These are phyloP conservation scores for Paracorniculantispora psalliotae DNA, from an alignment of 2,329 filamentous ascomycete genomes.

Conservation along the genomic window DNA sequence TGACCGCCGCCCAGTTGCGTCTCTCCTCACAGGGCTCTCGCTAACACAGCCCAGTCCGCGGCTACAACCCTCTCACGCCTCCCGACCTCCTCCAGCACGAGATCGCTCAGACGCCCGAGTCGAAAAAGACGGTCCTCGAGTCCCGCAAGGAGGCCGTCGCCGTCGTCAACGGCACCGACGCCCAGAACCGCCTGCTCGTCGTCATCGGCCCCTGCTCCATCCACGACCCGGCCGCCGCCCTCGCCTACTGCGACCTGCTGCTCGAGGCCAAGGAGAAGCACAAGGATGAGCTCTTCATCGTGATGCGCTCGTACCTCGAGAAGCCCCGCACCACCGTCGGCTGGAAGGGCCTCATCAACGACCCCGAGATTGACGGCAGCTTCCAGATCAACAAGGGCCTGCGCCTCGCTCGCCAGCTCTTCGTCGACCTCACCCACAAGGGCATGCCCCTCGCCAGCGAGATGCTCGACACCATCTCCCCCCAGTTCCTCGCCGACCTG, in stretches of 20 bases:
- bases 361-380: conserved; percentile 93
- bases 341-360: conserved; percentile 99
- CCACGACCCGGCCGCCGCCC: conserved; percentile 82
- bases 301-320: conserved; percentile 99
- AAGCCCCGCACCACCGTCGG: conserved; percentile 97
- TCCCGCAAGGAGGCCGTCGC: conserved; percentile 64
- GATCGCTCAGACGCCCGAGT: conserved; percentile 63
- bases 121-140: conserved; percentile 64
- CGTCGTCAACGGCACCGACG: conserved; percentile 73
- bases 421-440: conserved; percentile 77
- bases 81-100: conserved; percentile 83
- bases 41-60: conserved; percentile 61
- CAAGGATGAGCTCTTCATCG: conserved; percentile 76
- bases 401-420: conserved; percentile 85
- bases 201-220: conserved; percentile 95
- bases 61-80: conserved; percentile 89
- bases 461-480: conserved; percentile 98
- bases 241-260: conserved; percentile 80
- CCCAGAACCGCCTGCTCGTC: conserved; percentile 82
- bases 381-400: conserved; percentile 99
- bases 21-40: not conserved
- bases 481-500: conserved; percentile 93
- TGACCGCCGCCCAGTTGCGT: not conserved
- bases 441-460: conserved; percentile 96
- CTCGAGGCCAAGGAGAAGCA: conserved; percentile 76